phyloP scores from a whole-genome alignment of 208 protist genomes.

The Crithidia acanthocephali region DNA sequence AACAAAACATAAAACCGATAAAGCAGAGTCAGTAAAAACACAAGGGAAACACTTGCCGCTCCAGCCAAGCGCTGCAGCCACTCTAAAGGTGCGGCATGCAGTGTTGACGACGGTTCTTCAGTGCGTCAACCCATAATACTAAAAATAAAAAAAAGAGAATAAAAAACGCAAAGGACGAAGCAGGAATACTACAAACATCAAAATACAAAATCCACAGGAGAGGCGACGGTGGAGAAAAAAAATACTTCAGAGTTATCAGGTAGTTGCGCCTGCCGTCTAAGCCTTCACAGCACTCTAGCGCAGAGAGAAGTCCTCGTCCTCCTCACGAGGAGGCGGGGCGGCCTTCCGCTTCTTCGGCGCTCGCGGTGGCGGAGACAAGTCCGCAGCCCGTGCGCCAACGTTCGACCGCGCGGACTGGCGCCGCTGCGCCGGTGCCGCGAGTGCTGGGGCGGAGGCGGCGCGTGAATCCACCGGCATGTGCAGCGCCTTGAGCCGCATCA shows the following conservation, averaged over 20 bases:
- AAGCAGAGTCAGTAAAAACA: slow-evolving; percentile 6
- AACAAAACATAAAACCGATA: slow-evolving; percentile 1
- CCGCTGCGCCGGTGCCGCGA: background rate
- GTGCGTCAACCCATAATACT: background rate
- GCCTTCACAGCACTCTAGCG: background rate
- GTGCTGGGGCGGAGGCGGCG: slow-evolving; percentile 26
- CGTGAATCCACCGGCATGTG: slow-evolving; percentile 32
- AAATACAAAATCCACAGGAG: background rate
- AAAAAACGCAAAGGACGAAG: slow-evolving; percentile 7
- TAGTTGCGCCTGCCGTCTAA: too few species aligned
- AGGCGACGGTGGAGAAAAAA: too few species aligned
- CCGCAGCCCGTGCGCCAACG: background rate
- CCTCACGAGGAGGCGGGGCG: background rate
- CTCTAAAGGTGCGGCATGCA: too few species aligned
- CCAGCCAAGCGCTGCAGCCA: background rate
- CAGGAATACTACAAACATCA: background rate
- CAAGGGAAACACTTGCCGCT: background rate
- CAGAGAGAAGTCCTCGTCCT: slow-evolving; percentile 21
- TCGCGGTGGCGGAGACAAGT: slow-evolving; percentile 11
- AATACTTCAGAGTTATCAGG: too few species aligned
- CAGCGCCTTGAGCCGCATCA: slow-evolving; percentile 65
- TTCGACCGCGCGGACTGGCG: slow-evolving; percentile 9
- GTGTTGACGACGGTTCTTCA: background rate
- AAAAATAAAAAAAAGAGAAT: slow-evolving; percentile 12
- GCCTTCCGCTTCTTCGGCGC: slow-evolving; percentile 6